A percentile compares a stretch with the other conserved stretches of the same genome.
These are phyloP conservation scores for Dichotomopilus funicola DNA, from an alignment of 2,329 filamentous ascomycete genomes.

Conservation along the genomic window DNA sequence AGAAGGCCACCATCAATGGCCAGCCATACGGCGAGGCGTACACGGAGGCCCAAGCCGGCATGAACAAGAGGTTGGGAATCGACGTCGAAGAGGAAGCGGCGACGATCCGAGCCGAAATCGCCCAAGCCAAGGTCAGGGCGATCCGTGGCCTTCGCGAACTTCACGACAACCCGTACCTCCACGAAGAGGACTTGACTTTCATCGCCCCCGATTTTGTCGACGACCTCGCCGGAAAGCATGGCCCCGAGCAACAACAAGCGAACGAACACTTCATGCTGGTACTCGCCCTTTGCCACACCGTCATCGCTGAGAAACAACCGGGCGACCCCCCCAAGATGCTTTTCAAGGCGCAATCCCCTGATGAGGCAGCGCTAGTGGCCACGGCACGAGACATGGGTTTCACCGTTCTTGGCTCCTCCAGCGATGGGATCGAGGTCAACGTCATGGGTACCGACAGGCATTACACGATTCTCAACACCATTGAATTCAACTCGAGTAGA, in stretches of 20 bases:
- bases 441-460: conserved; percentile 78
- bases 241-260: conserved; percentile 66
- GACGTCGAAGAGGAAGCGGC: conserved; percentile 76
- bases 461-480: conserved; percentile 84
- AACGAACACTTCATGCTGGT: conserved; percentile 91
- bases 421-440: conserved; percentile 78
- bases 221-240: conserved; percentile 73
- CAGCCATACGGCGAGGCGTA: conserved; percentile 95
- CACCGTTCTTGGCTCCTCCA: conserved; percentile 74
- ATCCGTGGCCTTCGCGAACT: conserved; percentile 66
- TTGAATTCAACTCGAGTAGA: conserved; percentile 94
- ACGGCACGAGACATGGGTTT: conserved; percentile 95
- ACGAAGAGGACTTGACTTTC: conserved; percentile 86
- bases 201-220: conserved; percentile 82
- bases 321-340: conserved; percentile 87
- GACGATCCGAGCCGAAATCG: conserved; percentile 70
- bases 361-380: conserved; percentile 88
- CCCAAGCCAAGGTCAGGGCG: conserved; percentile 66
- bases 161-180: conserved; percentile 84
- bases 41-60: conserved; percentile 91
- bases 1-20: conserved; percentile 96
- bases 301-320: conserved; percentile 82
- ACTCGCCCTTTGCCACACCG: conserved; percentile 91
- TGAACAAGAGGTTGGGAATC: conserved; percentile 86
- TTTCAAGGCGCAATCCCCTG: conserved; percentile 95